phyloP scores from a whole-genome alignment of 495 filamentous ascomycete genomes.

The Ascobolus immersus region DNA sequence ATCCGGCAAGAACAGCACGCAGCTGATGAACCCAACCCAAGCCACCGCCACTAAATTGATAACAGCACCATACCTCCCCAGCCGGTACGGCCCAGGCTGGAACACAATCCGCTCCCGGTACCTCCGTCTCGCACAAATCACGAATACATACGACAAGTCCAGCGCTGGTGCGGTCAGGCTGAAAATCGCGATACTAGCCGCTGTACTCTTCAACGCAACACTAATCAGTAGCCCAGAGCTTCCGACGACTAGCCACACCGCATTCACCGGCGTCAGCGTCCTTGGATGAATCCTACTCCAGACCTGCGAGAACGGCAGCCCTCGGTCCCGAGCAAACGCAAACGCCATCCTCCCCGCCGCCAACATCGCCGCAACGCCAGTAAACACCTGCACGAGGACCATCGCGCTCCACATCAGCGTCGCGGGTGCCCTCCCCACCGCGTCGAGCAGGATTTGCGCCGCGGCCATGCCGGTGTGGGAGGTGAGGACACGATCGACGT shows the following conservation, averaged over 20 bases:
- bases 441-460: constrained; percentile 46
- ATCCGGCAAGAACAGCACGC: constrained; percentile 41
- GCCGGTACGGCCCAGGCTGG: constrained; percentile 36
- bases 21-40: constrained; percentile 44
- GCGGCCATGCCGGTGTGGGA: constrained; percentile 40
- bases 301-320: constrained; percentile 38
- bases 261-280: constrained; percentile 40
- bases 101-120: constrained; percentile 34
- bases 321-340: constrained; percentile 45
- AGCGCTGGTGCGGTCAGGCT: constrained; percentile 44
- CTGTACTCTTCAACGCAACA: constrained; percentile 41
- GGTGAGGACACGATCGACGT: constrained; percentile 34
- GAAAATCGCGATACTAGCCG: constrained; percentile 45
- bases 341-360: constrained; percentile 50
- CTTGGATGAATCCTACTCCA: constrained; percentile 30
- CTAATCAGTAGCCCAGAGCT: constrained; percentile 35
- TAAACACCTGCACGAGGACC: constrained; percentile 46
- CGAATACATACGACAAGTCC: constrained; percentile 41
- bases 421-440: constrained; percentile 33
- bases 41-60: constrained; percentile 34
- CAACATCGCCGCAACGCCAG: constrained; percentile 42
- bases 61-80: constrained; percentile 32
- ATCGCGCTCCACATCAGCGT: constrained; percentile 45
- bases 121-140: constrained; percentile 36
- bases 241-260: constrained; percentile 45